Evolutionary conservation across 768 basidiomycete genomes (phyloP), one percentile per base, ranked within the genome.

Genomic region (Suillus lakei): DNA sequence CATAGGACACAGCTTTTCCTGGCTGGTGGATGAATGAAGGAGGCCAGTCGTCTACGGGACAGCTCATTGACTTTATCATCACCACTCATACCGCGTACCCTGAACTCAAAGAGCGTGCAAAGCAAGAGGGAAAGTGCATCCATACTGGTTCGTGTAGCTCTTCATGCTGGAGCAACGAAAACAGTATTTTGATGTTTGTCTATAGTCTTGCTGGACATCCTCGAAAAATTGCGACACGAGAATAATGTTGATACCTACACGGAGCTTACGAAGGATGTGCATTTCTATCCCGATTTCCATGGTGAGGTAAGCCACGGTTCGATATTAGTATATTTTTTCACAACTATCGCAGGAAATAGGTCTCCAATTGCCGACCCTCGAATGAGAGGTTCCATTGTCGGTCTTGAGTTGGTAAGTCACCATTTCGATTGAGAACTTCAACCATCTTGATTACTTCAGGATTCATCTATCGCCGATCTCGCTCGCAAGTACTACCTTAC

Each of bases 21-120:
- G 95, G 91, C 21, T 96, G 94, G 91, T 99, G 97, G 98, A 98
- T 98, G 95, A 99, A 96, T 72, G 98, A 99, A 78, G 98, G 97
- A 44, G 98, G 98, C 2, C 98, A 99, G 78, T 98, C 96, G 9
- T 96, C 96, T 1, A 99, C 98, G 0, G 98, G 98, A n/a, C 60
- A 74, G 89, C 85, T 99, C 10, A 95, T 99, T 62, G 95, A 99
- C 73, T 98, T 98, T 75, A 91, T 96, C 73, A 85, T 99, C 65
- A 93, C 88, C 12, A 98, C 93, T 0, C 98, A 99, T 73, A 88
- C 92, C 4, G 93, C 97, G 1, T 93, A 93, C 70, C 76, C 83
- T 10, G 84, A 88, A 64, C 87, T 98, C 28, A 80, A 89, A 54
- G 85, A 89, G 63, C 71, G 84, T 12, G 89, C 89, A 0, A 85